Conservation (phyloP, 192 early-diverging fungal genomes). For the Coemansia umbellata region DNA sequence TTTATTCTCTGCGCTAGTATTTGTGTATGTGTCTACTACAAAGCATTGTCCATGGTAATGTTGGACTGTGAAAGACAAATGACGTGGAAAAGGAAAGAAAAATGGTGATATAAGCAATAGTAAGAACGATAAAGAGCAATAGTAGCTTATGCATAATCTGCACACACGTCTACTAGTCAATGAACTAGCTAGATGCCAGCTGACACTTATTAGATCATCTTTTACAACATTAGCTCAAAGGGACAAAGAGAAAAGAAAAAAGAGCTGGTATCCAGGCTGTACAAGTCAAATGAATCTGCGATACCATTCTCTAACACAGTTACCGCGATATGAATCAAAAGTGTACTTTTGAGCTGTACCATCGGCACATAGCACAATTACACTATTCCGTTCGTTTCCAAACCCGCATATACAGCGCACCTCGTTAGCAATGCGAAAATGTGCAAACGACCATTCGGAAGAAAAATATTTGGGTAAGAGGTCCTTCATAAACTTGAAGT, state of each 20-base stretch:
- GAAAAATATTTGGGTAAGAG: constrained; percentile 91
- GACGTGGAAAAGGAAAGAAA: too few relatives aligned
- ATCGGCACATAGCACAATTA: constrained; percentile 82
- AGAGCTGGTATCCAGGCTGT: not conserved
- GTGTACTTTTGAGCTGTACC: constrained; percentile 83
- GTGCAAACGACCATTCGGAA: constrained; percentile 91
- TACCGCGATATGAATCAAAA: constrained; percentile 64
- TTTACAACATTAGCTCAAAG: not conserved
- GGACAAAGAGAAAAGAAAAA: constrained; percentile 1
- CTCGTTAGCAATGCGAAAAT: constrained; percentile 73
- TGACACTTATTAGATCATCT: too few relatives aligned
- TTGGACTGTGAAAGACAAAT: too few relatives aligned
- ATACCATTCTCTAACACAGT: constrained; percentile 50
- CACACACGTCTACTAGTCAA: too few relatives aligned
- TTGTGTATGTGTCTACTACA: too few relatives aligned
- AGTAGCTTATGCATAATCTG: too few relatives aligned
- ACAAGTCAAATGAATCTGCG: constrained; percentile 43
- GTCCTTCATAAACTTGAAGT: constrained; percentile 71
- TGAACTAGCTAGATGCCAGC: too few relatives aligned
- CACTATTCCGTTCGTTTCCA: constrained; percentile 69
- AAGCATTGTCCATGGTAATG: too few relatives aligned
- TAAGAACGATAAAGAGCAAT: too few relatives aligned
- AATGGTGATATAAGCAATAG: too few relatives aligned
- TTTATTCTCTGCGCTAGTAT: too few relatives aligned
- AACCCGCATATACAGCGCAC: constrained; percentile 81